Base-by-base conservation (phyloP, 331 rosid genomes). In the Cydonia oblonga region DNA sequence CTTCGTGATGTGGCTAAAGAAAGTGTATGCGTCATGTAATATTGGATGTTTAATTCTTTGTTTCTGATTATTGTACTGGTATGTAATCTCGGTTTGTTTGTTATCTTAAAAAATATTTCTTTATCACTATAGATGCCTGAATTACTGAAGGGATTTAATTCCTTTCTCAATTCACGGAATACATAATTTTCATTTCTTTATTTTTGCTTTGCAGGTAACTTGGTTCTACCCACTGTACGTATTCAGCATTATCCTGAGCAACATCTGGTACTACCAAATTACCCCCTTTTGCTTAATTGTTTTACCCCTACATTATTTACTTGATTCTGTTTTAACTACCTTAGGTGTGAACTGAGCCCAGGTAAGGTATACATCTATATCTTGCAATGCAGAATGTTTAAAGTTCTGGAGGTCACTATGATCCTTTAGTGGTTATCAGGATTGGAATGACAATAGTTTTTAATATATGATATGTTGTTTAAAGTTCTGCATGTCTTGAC, bases 201-300 rank as follows among this genome's bases (percentile, higher is more conserved):
- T 69, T 71, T 51, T 70, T 16, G 66, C 65, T 24, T 51, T 85
- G 83, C 93, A 90, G 98, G 76, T 86, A 30, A 74, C 89, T 49
- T 93, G 98, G 98, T 87, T 91, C 82, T 93, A 87, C 80, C 97
- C 98, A 16, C 63, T 93, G 64, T 93, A 93, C 58, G 83, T 86
- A 64, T 83, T 93, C 76, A 93, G 98, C 96, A 66, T 89, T 63
- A 80, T 93, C 78, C 89, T 89, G 68, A 91, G 97, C 88, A 64
- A 76, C 72, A 54, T 93, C 75, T 93, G 98, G 97, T 93, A 93
- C 68, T 38, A 51, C 25, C 42, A 25, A 19, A 11, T 77, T 63
- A 70, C 78, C 61, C 38, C 25, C 61, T 5, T 25, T 2, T 40
- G 33, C 32, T 53, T 38, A 62, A n/a, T 53, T 61, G 54, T 70